phyloP scores from a whole-genome alignment of 345 rosid genomes.

The Citrus australasica region DNA sequence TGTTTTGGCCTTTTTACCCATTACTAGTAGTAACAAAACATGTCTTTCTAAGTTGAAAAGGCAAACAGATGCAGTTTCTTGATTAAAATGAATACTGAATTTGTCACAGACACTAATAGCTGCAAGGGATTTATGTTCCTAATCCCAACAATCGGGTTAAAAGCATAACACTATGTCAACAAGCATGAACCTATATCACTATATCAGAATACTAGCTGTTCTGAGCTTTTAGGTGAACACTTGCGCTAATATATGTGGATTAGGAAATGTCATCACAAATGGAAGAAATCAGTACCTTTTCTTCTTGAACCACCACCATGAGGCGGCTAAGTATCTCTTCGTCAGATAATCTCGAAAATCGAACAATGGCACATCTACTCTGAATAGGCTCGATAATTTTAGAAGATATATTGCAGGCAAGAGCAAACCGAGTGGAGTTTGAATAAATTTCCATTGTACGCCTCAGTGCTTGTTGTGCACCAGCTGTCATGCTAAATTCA shows the following conservation, averaged over 20 bases:
- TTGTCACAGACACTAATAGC: background rate
- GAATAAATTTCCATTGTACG: constrained; percentile 96
- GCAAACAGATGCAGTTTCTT: background rate
- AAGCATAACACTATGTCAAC: background rate
- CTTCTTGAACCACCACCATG: constrained; percentile 81
- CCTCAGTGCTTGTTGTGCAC: constrained; percentile 97
- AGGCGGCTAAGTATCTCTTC: constrained; percentile 92
- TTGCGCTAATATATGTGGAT: background rate
- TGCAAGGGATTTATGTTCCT: background rate
- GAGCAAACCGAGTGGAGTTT: constrained; percentile 93
- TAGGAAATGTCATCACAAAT: background rate
- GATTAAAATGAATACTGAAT: background rate
- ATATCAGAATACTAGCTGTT: background rate
- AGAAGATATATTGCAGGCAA: constrained; percentile 86
- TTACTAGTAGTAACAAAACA: background rate
- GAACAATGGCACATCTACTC: constrained; percentile 96
- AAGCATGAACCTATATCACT: background rate
- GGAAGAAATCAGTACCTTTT: constrained; percentile 49
- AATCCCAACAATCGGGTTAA: background rate
- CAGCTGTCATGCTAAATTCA: constrained; percentile 83
- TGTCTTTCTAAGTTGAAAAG: background rate
- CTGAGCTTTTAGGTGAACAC: background rate
- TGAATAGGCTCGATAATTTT: constrained; percentile 97
- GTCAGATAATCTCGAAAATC: constrained; percentile 91
- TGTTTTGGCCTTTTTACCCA: background rate